Evolutionary conservation across 23 red algal genomes (phyloP), one percentile per base, ranked within the genome.

Genomic region (Gracilariopsis chorda): DNA sequence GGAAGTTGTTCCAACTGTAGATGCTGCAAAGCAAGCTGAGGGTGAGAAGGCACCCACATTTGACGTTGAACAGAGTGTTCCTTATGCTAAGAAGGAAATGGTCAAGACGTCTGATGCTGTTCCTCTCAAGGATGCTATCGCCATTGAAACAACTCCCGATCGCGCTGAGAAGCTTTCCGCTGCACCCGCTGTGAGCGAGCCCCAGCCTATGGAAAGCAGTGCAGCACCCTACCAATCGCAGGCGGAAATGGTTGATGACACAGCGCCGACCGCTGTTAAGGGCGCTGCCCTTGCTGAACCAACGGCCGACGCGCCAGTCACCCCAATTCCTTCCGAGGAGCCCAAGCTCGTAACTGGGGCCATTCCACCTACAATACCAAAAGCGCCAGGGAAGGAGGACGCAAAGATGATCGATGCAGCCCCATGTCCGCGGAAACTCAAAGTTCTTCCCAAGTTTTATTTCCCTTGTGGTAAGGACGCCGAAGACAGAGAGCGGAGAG

Each of bases 391-490:
- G 13, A 3, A 40, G 20, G 65, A 59, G 51, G 89, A 84, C 60
- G 69, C 62, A 27, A 49, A 55, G 17, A 83, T 84, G 78, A 62
- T 39, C 19, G 89, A 70, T 84, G 64, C 79, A 34, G 28, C 77
- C 33, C 20, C 47, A 4, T 32, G 46, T 58, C 58, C 12, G 45
- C 28, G 34, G 21, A 73, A 83, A 51, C 28, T 49, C 12, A 72
- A 36, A 34, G 19, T 62, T 33, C 49, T 96, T 29, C 94, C 94
- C 6, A 82, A 62, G 59, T 97, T 97, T 82, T 97, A 97, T 60
- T 97, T 73, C 74, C 90, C 95, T 20, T 83, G 87, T 65, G 95
- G 95, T 24, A 78, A 74, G 29, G 95, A 91, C 53, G 80, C 77
- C 5, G 88, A 84, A n/a, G 46, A 81, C 7, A 69, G 90, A n/a